These are phyloP conservation scores for Pseudozyma flocculosa DNA, from an alignment of 1,284 basidiomycete species.

Conservation along the genomic window DNA sequence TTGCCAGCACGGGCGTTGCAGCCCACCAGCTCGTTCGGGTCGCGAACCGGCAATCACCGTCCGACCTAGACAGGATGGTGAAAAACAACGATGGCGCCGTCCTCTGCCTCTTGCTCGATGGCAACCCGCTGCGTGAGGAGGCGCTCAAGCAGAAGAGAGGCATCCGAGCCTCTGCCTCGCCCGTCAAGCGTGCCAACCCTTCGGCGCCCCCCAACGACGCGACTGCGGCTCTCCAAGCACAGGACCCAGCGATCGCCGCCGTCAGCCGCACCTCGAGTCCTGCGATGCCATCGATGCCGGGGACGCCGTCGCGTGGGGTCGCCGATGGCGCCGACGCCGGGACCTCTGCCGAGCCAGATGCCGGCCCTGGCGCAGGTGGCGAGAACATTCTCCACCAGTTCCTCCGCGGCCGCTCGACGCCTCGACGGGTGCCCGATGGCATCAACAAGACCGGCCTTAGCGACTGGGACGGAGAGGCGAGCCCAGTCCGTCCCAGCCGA, in stretches of 20 bases:
- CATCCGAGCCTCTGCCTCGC: conserved; percentile 19
- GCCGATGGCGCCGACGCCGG: not conserved
- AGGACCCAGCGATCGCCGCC: not conserved
- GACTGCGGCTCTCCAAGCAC: not conserved
- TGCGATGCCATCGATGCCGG: not conserved
- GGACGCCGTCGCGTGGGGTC: not conserved
- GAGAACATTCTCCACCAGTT: not conserved
- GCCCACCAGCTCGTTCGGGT: conserved; percentile 38
- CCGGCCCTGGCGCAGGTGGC: conserved; percentile 15
- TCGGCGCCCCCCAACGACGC: not conserved
- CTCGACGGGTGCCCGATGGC: not conserved
- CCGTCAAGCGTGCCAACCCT: conserved; percentile 24
- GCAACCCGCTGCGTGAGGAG: conserved; percentile 42
- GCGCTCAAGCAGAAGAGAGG: conserved; percentile 43
- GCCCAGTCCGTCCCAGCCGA: not conserved
- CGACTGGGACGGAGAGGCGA: conserved; percentile 10
- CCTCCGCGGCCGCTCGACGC: not conserved
- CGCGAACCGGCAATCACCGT: conserved; percentile 15
- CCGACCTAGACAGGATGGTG: conserved; percentile 18
- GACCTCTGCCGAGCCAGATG: conserved; percentile 22
- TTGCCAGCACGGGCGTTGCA: conserved; percentile 11
- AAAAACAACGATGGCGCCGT: conserved; percentile 10
- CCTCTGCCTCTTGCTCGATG: conserved; percentile 39
- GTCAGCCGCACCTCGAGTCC: not conserved
- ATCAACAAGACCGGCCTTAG: conserved; percentile 20